Base-by-base conservation (phyloP, 2,329 filamentous ascomycete species). In the Verticillium tricorpus region DNA sequence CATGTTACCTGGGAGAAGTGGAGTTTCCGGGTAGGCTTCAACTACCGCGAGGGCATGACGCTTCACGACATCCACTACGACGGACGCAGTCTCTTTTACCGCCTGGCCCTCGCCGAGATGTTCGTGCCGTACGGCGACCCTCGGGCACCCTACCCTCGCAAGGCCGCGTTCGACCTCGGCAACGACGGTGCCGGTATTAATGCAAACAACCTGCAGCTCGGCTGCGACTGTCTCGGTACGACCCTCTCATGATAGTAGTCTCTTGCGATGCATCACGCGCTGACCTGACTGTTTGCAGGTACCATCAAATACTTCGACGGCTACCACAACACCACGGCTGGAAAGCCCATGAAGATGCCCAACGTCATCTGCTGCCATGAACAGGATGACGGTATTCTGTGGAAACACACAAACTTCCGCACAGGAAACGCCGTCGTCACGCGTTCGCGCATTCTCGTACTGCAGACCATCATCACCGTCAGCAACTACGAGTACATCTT, bases 391-490 rank as follows among this genome's bases (percentile, higher is more conserved):
- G 76, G 80, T 1, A 73, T 74, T 2, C 76, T 76, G 1, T 80
- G 79, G 15, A 81, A 82, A 67, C 83, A 81, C 63, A 76, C 74
- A 1, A 74, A 77, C 34, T 78, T 85, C 50, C 73, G 74, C 0
- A 65, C 63, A 11, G 70, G 85, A 3, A 74, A 82, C 0, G 76
- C 73, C 1, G 76, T 84, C 2, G 74, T 77, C 1, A 84, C 81
- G n/a, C 79, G 88, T 8, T 78, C 81, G 62, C 81, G 88, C 1
- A 83, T 89, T 66, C 78, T 90, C 2, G 86, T 90, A 0, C 72
- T 90, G 2, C 88, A 90, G 67, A 87, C 84, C 69, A 87, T 90
- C 72, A 85, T 88, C 65, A 90, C 88, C 0, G 77, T 85, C 3
- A 82, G 81, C 1, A 85, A 85, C 69, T 85, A 85, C 67, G 82